These are phyloP conservation scores for Axilococcus clingmanii DNA, from an alignment of 139 green algal genomes.

Conservation along the genomic window DNA sequence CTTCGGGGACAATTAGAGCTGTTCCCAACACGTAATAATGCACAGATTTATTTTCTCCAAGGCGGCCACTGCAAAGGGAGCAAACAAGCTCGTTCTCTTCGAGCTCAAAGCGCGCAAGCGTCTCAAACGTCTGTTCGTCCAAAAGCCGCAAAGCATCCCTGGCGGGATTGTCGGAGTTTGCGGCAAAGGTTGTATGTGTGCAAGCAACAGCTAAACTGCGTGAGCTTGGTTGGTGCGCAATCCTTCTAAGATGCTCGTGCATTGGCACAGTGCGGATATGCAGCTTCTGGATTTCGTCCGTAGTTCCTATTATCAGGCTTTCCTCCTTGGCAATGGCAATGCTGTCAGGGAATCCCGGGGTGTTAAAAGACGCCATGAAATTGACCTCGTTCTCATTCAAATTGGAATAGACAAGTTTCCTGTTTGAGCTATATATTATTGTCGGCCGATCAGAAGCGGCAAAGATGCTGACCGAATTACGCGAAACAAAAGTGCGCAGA, in stretches of 20 bases:
- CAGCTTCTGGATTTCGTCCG: conserved; percentile 92
- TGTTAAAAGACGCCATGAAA: conserved; percentile 71
- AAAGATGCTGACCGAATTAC: conserved; percentile 67
- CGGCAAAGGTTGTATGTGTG: not conserved
- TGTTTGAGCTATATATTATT: conserved; percentile 82
- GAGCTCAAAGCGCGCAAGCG: conserved; percentile 43
- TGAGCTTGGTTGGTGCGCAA: conserved; percentile 66
- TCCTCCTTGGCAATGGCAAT: conserved; percentile 71
- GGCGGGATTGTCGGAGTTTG: conserved; percentile 2
- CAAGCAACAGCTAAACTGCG: not conserved
- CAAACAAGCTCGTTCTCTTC: conserved; percentile 49
- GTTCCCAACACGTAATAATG: conserved; percentile 83
- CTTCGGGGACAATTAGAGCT: conserved; percentile 47
- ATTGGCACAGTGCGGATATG: conserved; percentile 85
- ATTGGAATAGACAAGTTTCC: conserved; percentile 93
- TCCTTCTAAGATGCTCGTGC: conserved; percentile 81
- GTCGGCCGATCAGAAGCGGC: conserved; percentile 89
- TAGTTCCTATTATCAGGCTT: conserved; percentile 73
- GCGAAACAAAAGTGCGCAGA: conserved; percentile 56
- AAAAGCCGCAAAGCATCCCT: conserved; percentile 48
- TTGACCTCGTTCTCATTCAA: conserved; percentile 91
- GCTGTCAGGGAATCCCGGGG: conserved; percentile 58
- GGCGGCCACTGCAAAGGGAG: conserved; percentile 32
- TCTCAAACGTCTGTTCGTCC: conserved; percentile 74
- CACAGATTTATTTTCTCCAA: conserved; percentile 31